A percentile compares a stretch with the other conserved stretches of the same genome.
Conservation (phyloP, 176 grass and related monocot species). For the Metroxylon sagu region DNA sequence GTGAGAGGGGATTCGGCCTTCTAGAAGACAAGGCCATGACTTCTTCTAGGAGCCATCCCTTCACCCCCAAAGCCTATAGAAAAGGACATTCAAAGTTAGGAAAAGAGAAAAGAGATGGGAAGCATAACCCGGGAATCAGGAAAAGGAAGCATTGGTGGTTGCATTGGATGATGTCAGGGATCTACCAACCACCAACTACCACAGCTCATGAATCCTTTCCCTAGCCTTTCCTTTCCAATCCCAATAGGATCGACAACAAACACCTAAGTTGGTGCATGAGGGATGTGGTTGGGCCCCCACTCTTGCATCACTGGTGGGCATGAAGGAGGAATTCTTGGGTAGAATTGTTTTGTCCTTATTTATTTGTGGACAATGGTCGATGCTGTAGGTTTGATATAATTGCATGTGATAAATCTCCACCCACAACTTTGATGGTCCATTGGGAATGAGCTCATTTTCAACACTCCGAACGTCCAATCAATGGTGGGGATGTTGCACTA, state of each 20-base stretch:
- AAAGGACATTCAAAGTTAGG: constrained; percentile 15
- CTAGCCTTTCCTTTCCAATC: neutral
- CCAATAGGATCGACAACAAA: neutral
- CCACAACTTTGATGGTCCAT: constrained; percentile 31
- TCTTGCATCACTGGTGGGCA: constrained; percentile 12
- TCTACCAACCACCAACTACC: constrained; percentile 67
- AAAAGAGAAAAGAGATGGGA: constrained; percentile 2
- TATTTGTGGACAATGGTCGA: constrained; percentile 13
- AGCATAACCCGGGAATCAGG: constrained; percentile 13
- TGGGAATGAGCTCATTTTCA: constrained; percentile 15
- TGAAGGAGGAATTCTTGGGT: constrained; percentile 19
- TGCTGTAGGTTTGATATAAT: constrained; percentile 2
- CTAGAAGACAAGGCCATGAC: constrained; percentile 37
- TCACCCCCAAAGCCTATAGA: constrained; percentile 16
- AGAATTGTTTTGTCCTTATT: constrained; percentile 21
- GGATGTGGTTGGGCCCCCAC: neutral
- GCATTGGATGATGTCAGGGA: constrained; percentile 29
- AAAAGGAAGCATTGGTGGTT: constrained; percentile 14
- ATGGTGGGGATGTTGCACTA: too few relatives aligned
- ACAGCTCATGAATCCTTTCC: constrained; percentile 22
- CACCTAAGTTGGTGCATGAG: neutral
- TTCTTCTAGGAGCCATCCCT: constrained; percentile 18
- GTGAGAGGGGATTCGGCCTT: constrained; percentile 25
- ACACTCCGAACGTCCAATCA: neutral
- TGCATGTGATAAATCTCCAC: constrained; percentile 6